Conservation (phyloP, 495 filamentous ascomycete genomes). For the Platismatia glauca region DNA sequence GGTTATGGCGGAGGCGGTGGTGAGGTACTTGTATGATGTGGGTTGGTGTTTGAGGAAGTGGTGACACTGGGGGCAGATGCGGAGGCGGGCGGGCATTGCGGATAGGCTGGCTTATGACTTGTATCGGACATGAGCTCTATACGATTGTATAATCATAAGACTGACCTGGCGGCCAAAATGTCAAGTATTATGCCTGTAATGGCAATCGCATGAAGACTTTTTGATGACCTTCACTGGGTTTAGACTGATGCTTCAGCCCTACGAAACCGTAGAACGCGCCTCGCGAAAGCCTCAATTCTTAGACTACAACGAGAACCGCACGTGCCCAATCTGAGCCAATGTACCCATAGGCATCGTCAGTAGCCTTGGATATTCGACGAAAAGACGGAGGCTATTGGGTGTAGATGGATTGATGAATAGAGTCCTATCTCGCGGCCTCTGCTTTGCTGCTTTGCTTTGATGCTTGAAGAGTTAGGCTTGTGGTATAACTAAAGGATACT, state of each 20-base stretch:
- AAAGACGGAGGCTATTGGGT: too few species aligned
- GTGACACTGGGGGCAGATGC: constrained; percentile 22
- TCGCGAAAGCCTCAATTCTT: too few species aligned
- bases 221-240: neutral
- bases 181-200: neutral
- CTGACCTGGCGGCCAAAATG: neutral
- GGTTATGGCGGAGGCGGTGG: constrained; percentile 39
- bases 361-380: too few species aligned
- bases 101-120: constrained; percentile 10
- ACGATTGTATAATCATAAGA: neutral
- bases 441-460: constrained; percentile 28
- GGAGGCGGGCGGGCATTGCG: constrained; percentile 11
- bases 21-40: constrained; percentile 23
- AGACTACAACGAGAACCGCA: too few species aligned
- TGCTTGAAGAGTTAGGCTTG: constrained; percentile 18
- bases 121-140: neutral
- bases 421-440: constrained; percentile 23
- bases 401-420: neutral
- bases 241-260: neutral
- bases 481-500: constrained; percentile 29
- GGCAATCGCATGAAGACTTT: neutral
- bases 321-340: too few species aligned
- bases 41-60: constrained; percentile 14
- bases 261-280: neutral
- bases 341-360: too few species aligned